Evolutionary conservation across 78 protist genomes (phyloP).

Genomic region (Polysphondylium violaceum): DNA sequence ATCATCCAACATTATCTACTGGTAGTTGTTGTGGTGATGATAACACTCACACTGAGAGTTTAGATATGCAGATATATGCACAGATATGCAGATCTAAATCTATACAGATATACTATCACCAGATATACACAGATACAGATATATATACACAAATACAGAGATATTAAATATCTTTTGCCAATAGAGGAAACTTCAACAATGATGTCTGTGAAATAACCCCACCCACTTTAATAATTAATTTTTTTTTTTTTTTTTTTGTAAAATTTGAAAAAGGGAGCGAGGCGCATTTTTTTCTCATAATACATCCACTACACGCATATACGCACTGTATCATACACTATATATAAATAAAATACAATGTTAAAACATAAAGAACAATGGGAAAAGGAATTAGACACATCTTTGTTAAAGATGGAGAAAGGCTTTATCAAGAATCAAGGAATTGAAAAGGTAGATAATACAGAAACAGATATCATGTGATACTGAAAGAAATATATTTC

Average conservation of each 20-base stretch:
- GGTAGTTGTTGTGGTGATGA: no score
- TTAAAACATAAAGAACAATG: slow-evolving; percentile 38
- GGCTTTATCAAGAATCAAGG: slow-evolving; percentile 49
- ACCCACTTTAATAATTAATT: no score
- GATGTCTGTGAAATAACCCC: no score
- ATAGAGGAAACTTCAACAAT: no score
- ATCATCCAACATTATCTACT: slow-evolving; percentile 35
- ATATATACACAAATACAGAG: no score
- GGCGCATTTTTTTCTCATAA: neutral
- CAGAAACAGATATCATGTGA: neutral
- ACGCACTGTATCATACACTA: neutral
- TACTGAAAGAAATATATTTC: neutral
- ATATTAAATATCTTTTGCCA: no score
- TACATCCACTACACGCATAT: neutral
- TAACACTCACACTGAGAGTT: no score
- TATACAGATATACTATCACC: no score
- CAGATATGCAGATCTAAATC: no score
- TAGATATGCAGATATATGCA: no score
- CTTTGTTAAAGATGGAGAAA: slow-evolving; percentile 29
- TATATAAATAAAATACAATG: slow-evolving; percentile 2
- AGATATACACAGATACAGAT: no score
- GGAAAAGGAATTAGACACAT: slow-evolving; percentile 33
- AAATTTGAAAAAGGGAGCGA: no score
- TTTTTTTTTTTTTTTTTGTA: slow-evolving; percentile 7
- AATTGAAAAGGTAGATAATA: slow-evolving; percentile 39